Evolutionary conservation across 148 eudicot species (phyloP).

Genomic region (Dianthus caryophyllus): DNA sequence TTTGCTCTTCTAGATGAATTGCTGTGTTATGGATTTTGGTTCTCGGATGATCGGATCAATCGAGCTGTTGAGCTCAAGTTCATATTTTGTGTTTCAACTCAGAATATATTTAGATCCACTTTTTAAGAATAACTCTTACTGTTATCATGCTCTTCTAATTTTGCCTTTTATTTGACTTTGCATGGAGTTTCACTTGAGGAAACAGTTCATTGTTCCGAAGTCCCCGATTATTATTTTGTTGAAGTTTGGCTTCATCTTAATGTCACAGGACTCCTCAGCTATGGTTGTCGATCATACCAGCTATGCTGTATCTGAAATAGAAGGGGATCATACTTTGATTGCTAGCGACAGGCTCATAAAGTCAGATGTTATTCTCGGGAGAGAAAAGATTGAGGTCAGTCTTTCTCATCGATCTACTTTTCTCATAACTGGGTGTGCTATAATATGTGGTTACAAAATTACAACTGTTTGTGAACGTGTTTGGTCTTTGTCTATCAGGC

Average conservation of each 20-base stretch:
- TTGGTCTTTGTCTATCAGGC: conserved; percentile 34
- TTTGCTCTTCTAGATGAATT: not conserved
- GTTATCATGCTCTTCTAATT: too few species aligned
- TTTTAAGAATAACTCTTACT: too few species aligned
- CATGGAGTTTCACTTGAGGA: not conserved
- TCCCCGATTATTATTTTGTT: not conserved
- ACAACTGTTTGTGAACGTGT: conserved; percentile 7
- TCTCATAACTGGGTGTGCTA: not conserved
- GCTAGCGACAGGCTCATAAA: conserved; percentile 48
- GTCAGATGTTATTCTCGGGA: conserved; percentile 56
- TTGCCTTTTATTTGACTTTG: not conserved
- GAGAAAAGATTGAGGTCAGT: conserved; percentile 52
- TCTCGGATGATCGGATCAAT: too few species aligned
- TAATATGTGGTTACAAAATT: not conserved
- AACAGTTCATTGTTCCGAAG: not conserved
- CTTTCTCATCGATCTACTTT: not conserved
- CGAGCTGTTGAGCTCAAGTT: too few species aligned
- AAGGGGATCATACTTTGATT: conserved; percentile 64
- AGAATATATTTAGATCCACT: too few species aligned
- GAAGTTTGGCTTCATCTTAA: not conserved
- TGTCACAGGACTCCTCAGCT: conserved; percentile 51
- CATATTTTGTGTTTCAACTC: too few species aligned
- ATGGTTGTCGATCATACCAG: conserved; percentile 60
- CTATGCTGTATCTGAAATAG: conserved; percentile 49
- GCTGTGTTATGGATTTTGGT: not conserved